A percentile compares a stretch with the other conserved stretches of the same genome.
Evolutionary conservation across 345 rosid genomes (phyloP).

Genomic region (Syzygium grande): DNA sequence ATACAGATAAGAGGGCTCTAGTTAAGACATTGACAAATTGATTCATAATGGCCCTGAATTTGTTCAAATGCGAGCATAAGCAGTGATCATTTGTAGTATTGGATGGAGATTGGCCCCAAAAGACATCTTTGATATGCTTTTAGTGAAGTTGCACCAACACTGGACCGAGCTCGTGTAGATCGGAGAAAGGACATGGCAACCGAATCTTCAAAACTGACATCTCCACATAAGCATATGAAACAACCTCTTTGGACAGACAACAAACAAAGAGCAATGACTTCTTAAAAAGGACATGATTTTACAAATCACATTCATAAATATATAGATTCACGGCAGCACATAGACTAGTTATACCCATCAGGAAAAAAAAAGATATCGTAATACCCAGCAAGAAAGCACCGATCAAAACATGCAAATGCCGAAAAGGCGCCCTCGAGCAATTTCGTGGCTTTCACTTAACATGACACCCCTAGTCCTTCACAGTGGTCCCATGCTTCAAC

Average conservation of each 20-base stretch:
- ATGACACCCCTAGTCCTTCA: conserved; percentile 31
- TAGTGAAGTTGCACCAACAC: too few relatives aligned
- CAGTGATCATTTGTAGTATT: background rate
- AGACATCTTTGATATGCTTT: too few relatives aligned
- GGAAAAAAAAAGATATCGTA: background rate
- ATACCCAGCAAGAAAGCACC: background rate
- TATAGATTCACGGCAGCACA: too few relatives aligned
- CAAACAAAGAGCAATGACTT: background rate
- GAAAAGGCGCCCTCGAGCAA: background rate
- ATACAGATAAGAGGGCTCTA: background rate
- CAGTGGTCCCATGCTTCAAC: conserved; percentile 54
- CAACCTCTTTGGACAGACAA: background rate
- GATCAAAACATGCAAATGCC: background rate
- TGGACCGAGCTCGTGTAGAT: background rate
- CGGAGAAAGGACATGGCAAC: too few relatives aligned
- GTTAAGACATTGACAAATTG: background rate
- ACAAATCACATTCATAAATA: too few relatives aligned
- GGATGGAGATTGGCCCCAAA: background rate
- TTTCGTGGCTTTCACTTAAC: background rate
- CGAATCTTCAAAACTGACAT: too few relatives aligned
- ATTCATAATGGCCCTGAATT: background rate
- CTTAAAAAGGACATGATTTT: background rate
- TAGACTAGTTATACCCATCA: too few relatives aligned
- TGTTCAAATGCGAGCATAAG: background rate
- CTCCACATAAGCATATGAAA: too few relatives aligned